Evolutionary conservation across 176 grass and related monocot genomes (phyloP), one percentile per base, ranked within the genome.

Genomic region (Carex pumila): DNA sequence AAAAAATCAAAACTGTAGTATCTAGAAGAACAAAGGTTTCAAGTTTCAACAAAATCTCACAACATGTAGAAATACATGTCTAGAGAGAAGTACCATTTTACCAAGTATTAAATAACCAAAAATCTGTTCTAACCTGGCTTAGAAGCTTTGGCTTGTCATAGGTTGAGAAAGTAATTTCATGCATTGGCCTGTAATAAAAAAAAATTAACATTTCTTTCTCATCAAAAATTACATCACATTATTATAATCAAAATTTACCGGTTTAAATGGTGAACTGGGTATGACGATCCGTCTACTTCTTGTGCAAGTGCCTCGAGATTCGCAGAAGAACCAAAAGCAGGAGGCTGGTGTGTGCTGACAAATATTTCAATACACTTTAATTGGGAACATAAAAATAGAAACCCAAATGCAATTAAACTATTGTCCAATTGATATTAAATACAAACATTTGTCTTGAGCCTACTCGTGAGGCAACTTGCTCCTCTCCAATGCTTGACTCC

Each of bases 131-230:
- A 92, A 99, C 96, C 93, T 93, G 90, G 39, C 96, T 99, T 12
- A 99, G 93, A 95, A 99, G 88, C 87, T 99, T 99, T 85, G 96
- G 96, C 79, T 94, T 99, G 86, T 99, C 93, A 87, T 89, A 89
- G 54, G 93, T 90, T 53, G 93, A 99, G 86, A 99, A 99, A 4
- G 96, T 95, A 53, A 99, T 91, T 94, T 99, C 96, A 95, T 99
- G 96, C 96, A 99, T 99, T 79, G 96, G 93, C 79, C 93, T 99
- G 93, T 79, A 61, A 84, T 87, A 87, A 65, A 64, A 72, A 63
- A 83, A 83, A 60, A 82, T 25, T 47, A 65, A 25, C 82, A 56
- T 74, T 82, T 53, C 12, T 34, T 49, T 37, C 36, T 85, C 79
- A 54, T 78, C 57, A 86, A 85, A 45, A 22, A 58, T 71, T 19